Base-by-base conservation (phyloP, 2,329 filamentous ascomycete species). In the Fusarium sp. region DNA sequence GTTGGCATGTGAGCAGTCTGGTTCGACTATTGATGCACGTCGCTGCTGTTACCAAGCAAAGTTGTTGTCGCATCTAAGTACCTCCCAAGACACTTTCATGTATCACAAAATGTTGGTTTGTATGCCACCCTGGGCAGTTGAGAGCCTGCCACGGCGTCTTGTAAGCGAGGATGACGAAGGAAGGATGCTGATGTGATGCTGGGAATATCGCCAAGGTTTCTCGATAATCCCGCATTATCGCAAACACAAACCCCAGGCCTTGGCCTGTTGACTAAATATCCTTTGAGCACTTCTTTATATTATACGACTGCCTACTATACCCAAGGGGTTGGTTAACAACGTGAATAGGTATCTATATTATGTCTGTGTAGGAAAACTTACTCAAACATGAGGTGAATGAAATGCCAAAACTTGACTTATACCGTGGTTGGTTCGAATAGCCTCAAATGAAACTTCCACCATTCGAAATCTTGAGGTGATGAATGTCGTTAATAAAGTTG, bases 11-110 rank as follows among this genome's bases (percentile, higher is more conserved):
- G 55, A 64, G 40, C 55, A 58, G 45, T 29, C 41, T 50, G 31
- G 36, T 36, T 49, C 40, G 34, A 58, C 48, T 65, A 65, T 65
- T 65, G 57, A 65, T 55, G 58, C 62, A 65, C 44, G 38, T 48
- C 24, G 57, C 53, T 63, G 28, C 31, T 58, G 54, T 50, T 35
- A 46, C 31, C 42, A 48, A 25, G 50, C 29, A 39, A 26, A 12
- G 43, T 58, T 58, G 36, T 48, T 29, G 11, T 53, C 22, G 15
- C 43, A 41, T 29, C 26, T 36, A 47, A 28, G 62, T 65, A 65
- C 48, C 34, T 48, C 15, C 6, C 10, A 54, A 19, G 58, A 60
- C 58, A 59, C 56, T 45, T 9, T n/a, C 36, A 65, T 53, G 61
- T 65, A 44, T 42, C 36, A 24, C 35, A 46, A 22, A 44, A 48